Evolutionary conservation across 805 yeast genomes (phyloP).

Genomic region (Starmerella bombicola): DNA sequence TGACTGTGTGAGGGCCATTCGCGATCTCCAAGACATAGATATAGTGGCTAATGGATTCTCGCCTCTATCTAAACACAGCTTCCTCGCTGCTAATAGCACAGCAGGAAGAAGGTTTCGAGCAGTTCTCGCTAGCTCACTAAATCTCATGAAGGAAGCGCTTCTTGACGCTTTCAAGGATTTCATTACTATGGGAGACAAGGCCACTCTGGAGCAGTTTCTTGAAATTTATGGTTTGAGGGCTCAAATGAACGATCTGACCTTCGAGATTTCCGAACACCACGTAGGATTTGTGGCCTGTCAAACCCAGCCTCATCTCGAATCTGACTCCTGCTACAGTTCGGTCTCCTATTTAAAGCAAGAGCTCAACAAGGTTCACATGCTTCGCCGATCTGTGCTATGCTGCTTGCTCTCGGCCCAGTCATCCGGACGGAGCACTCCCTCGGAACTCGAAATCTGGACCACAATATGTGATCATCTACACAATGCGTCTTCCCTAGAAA

Average conservation of each 20-base stretch:
- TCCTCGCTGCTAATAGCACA: not conserved
- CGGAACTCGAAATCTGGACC: conserved; percentile 22
- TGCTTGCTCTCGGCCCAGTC: conserved; percentile 31
- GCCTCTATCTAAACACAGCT: conserved; percentile 1
- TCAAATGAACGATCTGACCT: conserved; percentile 25
- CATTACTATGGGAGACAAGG: conserved; percentile 25
- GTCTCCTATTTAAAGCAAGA: conserved; percentile 25
- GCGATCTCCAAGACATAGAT: conserved; percentile 26
- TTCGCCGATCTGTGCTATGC: conserved; percentile 36
- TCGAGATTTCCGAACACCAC: conserved; percentile 13
- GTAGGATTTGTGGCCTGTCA: conserved; percentile 12
- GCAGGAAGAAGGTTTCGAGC: conserved; percentile 28
- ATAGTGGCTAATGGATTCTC: conserved; percentile 22
- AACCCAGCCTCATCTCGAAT: conserved; percentile 3
- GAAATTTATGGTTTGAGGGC: conserved; percentile 33
- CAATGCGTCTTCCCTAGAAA: conserved; percentile 8
- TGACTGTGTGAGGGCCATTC: conserved; percentile 23
- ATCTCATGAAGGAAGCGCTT: conserved; percentile 28
- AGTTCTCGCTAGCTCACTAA: conserved; percentile 24
- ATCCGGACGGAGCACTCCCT: conserved; percentile 18
- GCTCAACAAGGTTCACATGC: conserved; percentile 29
- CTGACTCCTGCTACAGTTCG: conserved; percentile 20
- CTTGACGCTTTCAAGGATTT: conserved; percentile 25
- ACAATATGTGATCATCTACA: conserved; percentile 21
- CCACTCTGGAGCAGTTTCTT: conserved; percentile 31